phyloP scores from a whole-genome alignment of 371 early-diverging fungal species.

The Parasitella parasitica region DNA sequence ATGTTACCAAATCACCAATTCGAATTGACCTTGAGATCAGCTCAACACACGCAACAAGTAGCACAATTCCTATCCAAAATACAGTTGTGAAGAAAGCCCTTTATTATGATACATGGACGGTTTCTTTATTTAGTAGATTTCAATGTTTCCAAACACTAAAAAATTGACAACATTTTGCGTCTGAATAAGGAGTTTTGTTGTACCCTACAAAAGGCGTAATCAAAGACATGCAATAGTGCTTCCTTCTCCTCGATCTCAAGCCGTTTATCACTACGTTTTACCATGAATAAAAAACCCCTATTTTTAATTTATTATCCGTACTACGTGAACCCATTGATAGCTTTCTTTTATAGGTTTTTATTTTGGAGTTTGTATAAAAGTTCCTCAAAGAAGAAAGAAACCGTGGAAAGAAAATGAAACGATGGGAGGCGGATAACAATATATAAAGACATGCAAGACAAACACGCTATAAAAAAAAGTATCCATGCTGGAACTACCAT shows the following conservation, averaged over 20 bases:
- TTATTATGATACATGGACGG: background rate
- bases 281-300: background rate
- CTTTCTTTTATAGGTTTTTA: background rate
- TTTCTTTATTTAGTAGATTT: background rate
- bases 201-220: background rate
- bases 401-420: background rate
- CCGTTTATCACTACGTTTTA: too few species aligned
- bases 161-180: background rate
- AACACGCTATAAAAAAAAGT: background rate
- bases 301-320: background rate
- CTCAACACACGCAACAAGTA: background rate
- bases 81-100: background rate
- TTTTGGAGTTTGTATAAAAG: background rate
- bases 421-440: background rate
- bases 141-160: background rate
- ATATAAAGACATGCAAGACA: background rate
- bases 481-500: background rate
- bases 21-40: slow-evolving; percentile 17
- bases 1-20: slow-evolving; percentile 15
- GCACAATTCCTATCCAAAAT: slow-evolving; percentile 6
- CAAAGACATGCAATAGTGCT: too few species aligned
- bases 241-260: too few species aligned
- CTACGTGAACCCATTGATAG: background rate
- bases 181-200: background rate
- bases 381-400: background rate